Base-by-base conservation (phyloP, 305 asterid species). In the Fraxinus nigra region DNA sequence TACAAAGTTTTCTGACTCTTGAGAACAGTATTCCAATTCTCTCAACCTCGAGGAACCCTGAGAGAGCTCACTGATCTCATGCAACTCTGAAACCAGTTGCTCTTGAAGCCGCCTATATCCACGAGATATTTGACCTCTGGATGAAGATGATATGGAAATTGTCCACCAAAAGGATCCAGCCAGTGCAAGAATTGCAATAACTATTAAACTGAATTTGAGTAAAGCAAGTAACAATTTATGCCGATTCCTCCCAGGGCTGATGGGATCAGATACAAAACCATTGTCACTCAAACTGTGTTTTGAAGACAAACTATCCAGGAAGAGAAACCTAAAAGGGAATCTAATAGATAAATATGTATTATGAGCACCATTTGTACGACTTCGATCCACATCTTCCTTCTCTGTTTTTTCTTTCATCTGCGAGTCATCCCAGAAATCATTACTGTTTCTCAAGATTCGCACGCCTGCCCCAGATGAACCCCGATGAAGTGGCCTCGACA, bases 141-240 rank as follows among this genome's bases (percentile, higher is more conserved):
- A 85, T 4, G 87, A 84, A 20, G 92, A 85, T 35, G 98, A 90
- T 82, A 96, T 92, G 5, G 97, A 91, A 51, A 96, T 85, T 18
- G 98, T 91, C 99, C 99, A 96, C 97, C 97, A 94, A 85, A 92
- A 92, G 51, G 98, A 96, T 85, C 94, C 97, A 34, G 89, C 89
- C 78, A 96, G 91, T 75, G 99, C 97, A 89, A 96, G 92, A 90
- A 93, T 78, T 35, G 93, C 90, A 83, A 94, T 90, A 80, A 87
- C 86, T 22, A 91, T 90, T 84, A 96, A 91, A 89, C 98, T 93
- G 82, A 90, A 84, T 82, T 87, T 93, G 80, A 94, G 89, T 82
- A 91, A 75, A 72, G 85, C 84, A 83, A 92, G 85, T 76, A 89
- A 80, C 82, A 87, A 78, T 87, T 88, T 94, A 46, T 90, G 93